Percentiles rank a stretch among this genome's conserved stretches.
These are phyloP conservation scores for Strobilomyces dryophilus DNA, from an alignment of 768 basidiomycete genomes.

Conservation along the genomic window DNA sequence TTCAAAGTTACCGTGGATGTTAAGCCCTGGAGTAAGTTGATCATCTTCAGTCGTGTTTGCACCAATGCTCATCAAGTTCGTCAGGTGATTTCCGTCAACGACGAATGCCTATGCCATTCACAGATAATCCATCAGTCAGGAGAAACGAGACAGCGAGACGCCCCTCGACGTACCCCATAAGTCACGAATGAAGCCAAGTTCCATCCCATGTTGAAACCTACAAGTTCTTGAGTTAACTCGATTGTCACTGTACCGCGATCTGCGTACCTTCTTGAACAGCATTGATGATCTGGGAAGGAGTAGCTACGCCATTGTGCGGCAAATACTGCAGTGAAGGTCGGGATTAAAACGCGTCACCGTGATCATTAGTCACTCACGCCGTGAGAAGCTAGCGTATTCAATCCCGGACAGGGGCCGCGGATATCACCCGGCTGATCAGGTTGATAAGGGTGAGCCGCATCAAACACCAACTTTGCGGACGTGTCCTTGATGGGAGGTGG, in stretches of 20 bases:
- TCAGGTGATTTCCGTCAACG: conserved; percentile 27
- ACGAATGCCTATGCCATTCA: conserved; percentile 15
- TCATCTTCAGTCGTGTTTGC: conserved; percentile 15
- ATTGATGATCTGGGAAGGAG: conserved; percentile 21
- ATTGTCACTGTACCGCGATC: background rate
- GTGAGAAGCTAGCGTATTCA: conserved; percentile 26
- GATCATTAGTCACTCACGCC: conserved; percentile 14
- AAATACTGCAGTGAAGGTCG: conserved; percentile 13
- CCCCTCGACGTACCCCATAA: conserved; percentile 16
- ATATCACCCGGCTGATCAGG: conserved; percentile 17
- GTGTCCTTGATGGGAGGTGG: conserved; percentile 23
- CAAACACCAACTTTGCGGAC: conserved; percentile 21
- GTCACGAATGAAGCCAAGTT: conserved; percentile 18
- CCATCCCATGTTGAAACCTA: conserved; percentile 26
- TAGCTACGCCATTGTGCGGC: conserved; percentile 16
- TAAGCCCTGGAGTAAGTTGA: conserved; percentile 17
- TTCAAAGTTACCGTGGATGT: conserved; percentile 24
- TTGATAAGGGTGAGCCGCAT: conserved; percentile 14
- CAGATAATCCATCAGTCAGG: background rate
- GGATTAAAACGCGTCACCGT: background rate
- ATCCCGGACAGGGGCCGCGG: conserved; percentile 24
- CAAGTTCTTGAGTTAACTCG: background rate
- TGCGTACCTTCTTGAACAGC: conserved; percentile 22
- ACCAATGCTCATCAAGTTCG: conserved; percentile 26
- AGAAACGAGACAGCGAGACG: background rate